A percentile compares a stretch with the other conserved stretches of the same genome.
Evolutionary conservation across 139 green algal species (phyloP).

Genomic region (Raphidocelis subcapitata): DNA sequence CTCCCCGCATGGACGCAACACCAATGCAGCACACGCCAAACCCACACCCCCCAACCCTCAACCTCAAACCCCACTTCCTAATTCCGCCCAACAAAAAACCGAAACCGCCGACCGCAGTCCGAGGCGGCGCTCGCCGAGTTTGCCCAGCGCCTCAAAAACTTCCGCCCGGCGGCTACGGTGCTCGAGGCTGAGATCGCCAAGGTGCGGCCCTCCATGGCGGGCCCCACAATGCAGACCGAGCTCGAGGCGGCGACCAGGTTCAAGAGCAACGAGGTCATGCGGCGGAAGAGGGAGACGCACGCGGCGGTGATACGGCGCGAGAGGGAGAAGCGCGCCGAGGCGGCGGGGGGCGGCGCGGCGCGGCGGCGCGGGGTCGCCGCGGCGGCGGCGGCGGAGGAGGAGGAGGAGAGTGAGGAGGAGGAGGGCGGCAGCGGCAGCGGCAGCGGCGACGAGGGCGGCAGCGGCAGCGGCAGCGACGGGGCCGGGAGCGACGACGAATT

Average conservation of each 20-base stretch:
- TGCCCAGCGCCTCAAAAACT: slow-evolving; percentile 60
- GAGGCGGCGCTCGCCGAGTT: slow-evolving; percentile 69
- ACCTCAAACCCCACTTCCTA: too few relatives aligned
- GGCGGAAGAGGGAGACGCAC: slow-evolving; percentile 63
- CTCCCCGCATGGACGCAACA: too few relatives aligned
- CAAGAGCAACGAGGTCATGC: slow-evolving; percentile 70
- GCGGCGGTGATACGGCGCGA: slow-evolving; percentile 52
- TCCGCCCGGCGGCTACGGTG: slow-evolving; percentile 85
- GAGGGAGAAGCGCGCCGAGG: slow-evolving; percentile 8
- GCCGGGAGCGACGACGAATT: slow-evolving; percentile 8
- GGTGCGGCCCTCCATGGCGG: slow-evolving; percentile 31
- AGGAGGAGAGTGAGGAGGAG: slow-evolving; percentile 7
- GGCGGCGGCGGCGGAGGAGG: slow-evolving; percentile 11
- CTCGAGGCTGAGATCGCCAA: slow-evolving; percentile 80
- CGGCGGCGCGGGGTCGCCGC: slow-evolving; percentile 6
- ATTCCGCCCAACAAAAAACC: too few relatives aligned
- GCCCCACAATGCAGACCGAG: slow-evolving; percentile 28
- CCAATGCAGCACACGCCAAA: too few relatives aligned
- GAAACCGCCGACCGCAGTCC: too few relatives aligned
- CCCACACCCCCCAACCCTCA: too few relatives aligned
- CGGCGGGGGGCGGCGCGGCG: not conserved
- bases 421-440: not conserved
- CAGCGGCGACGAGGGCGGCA: slow-evolving; percentile 8
- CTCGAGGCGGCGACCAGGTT: slow-evolving; percentile 15
- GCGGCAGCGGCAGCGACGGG: not conserved